Conservation (phyloP, 768 basidiomycete species). For the Rhodotorula kratochvilovae region DNA sequence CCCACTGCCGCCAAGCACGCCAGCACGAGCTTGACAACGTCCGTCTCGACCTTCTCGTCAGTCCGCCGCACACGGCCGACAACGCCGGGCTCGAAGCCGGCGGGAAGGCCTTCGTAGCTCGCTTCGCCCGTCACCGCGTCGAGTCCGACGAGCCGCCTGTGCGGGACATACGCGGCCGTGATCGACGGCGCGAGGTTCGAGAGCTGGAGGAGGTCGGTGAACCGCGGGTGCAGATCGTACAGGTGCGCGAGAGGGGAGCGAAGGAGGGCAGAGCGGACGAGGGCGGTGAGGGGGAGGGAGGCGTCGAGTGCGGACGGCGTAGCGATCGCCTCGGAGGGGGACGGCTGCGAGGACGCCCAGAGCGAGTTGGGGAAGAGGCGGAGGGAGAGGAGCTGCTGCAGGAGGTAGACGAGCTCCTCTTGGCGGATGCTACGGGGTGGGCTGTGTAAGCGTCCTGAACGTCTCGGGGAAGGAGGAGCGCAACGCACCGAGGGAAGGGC, state of each 20-base stretch:
- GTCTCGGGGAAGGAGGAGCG: not conserved
- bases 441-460: not conserved
- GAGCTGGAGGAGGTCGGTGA: conserved; percentile 25
- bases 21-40: conserved; percentile 1
- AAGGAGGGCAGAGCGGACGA: conserved; percentile 67
- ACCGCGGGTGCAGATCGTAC: conserved; percentile 75
- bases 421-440: conserved; percentile 62
- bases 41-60: not conserved
- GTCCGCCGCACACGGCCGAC: not conserved
- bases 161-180: conserved; percentile 11
- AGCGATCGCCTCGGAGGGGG: conserved; percentile 54
- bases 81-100: conserved; percentile 4
- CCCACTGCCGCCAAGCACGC: not conserved
- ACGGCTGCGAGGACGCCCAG: conserved; percentile 65
- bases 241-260: conserved; percentile 75
- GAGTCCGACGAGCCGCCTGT: not conserved
- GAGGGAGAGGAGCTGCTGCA: conserved; percentile 68
- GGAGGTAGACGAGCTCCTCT: conserved; percentile 79
- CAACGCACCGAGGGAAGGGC: conserved; percentile 80
- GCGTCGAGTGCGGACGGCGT: conserved; percentile 50
- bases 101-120: conserved; percentile 17
- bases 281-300: conserved; percentile 53
- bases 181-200: not conserved
- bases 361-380: conserved; percentile 70
- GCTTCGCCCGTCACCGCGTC: not conserved